Base-by-base conservation (phyloP, 2,329 filamentous ascomycete genomes). In the Talaromyces verruculosus region DNA sequence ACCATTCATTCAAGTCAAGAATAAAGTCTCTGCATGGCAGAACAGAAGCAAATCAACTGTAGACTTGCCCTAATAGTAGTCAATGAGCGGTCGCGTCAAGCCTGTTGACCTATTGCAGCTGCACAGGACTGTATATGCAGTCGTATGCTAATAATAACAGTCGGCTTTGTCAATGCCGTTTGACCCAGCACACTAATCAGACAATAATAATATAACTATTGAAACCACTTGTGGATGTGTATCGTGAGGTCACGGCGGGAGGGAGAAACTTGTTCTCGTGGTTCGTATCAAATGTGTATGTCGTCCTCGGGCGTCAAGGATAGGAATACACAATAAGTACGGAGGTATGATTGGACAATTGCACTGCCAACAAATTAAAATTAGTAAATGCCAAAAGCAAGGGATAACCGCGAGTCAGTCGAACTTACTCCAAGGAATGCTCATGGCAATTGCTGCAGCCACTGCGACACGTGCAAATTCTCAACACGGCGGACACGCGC, bases 381-480 rank as follows among this genome's bases (percentile, higher is more conserved):
- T 60, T 60, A 60, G 57, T 37, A 10, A 39, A 49, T 43, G 57
- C 22, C 57, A n/a, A 25, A 49, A 60, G 57, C 22, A 60, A 60
- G 57, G 57, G 57, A 28, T 60, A 19, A 15, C 1, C 22, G 57
- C 57, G 17, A 33, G n/a, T 33, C 37, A 5, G 35, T 30, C 25
- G 1, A 11, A 45, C 57, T 17, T 45, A 60, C 57, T 11, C 15
- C 17, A 19, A 35, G 22, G 15, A 84, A 70, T 77, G 89, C 88
- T 91, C 89, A 78, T 87, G 85, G 77, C 89, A 89, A 68, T 81
- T 85, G 78, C 84, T 85, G 82, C 90, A 93, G 78, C 91, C 91
- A 84, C 87, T 90, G 77, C 85, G 88, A 79, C 91, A 94, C 71
- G 80, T 84, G 83, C 90, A 93, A 72, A 82, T 89, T 77, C 84